phyloP scores from a whole-genome alignment of 2,329 filamentous ascomycete species.

The Colletotrichum neosansevieriae region DNA sequence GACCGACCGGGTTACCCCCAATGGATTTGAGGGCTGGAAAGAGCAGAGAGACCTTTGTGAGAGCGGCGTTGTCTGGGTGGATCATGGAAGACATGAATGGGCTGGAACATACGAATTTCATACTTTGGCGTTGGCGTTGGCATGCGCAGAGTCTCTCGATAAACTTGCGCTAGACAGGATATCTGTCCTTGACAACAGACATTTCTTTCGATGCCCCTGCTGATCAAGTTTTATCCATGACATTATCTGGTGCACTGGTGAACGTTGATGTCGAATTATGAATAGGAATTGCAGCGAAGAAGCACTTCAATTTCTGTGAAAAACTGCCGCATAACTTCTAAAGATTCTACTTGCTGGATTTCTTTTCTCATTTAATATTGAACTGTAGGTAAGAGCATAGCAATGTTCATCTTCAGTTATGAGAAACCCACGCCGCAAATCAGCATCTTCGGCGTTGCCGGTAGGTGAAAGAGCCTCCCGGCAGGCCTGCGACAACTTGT shows the following conservation, averaged over 20 bases:
- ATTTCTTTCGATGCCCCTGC: too few relatives aligned
- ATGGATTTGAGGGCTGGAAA: constrained; percentile 31
- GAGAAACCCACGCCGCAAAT: not conserved
- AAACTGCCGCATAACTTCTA: too few relatives aligned
- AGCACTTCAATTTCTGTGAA: too few relatives aligned
- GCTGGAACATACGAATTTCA: not conserved
- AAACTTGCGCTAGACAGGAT: constrained; percentile 11
- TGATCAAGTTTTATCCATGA: too few relatives aligned
- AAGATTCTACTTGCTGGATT: too few relatives aligned
- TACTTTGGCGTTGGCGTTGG: constrained; percentile 1
- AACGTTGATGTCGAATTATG: too few relatives aligned
- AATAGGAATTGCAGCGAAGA: too few relatives aligned
- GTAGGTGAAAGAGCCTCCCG: not conserved
- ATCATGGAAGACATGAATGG: not conserved
- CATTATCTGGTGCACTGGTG: too few relatives aligned
- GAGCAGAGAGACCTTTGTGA: too few relatives aligned
- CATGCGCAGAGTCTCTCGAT: constrained; percentile 5
- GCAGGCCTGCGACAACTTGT: not conserved
- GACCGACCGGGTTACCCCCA: constrained; percentile 24
- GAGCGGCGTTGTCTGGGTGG: not conserved
- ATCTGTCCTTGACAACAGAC: not conserved
- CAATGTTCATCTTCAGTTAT: too few relatives aligned
- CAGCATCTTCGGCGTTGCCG: not conserved
- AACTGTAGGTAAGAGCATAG: too few relatives aligned
- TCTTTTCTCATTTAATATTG: too few relatives aligned